Conservation (phyloP, 73 alveolate genomes). For the Blepharisma japonicum region DNA sequence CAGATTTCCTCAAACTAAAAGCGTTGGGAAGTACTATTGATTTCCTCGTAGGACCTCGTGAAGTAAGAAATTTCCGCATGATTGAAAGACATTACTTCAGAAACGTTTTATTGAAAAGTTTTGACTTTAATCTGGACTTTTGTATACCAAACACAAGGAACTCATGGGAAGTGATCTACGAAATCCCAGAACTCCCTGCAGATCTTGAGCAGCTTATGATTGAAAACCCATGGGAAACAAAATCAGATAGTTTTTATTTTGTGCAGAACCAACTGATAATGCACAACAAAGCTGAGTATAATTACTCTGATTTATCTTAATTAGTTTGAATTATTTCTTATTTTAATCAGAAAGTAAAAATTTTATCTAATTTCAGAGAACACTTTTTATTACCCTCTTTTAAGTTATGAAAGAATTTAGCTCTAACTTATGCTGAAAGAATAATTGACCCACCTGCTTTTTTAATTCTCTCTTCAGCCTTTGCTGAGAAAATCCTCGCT, state of each 20-base stretch:
- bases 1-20: constrained; percentile 76
- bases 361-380: too few relatives aligned
- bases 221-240: constrained; percentile 87
- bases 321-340: background rate
- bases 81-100: constrained; percentile 94
- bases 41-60: constrained; percentile 68
- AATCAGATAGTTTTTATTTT: constrained; percentile 94
- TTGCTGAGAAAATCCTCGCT: constrained; percentile 92
- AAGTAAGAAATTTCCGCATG: constrained; percentile 80
- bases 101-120: constrained; percentile 63
- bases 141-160: constrained; percentile 94
- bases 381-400: too few relatives aligned
- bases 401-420: too few relatives aligned
- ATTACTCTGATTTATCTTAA: constrained; percentile 63
- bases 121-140: constrained; percentile 86
- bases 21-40: constrained; percentile 76
- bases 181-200: constrained; percentile 75
- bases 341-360: too few relatives aligned
- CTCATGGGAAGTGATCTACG: constrained; percentile 95
- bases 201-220: constrained; percentile 79
- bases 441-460: constrained; percentile 97
- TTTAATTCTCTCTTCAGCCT: constrained; percentile 96
- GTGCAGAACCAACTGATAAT: constrained; percentile 90
- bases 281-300: constrained; percentile 95
- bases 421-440: constrained; percentile 76